These are phyloP conservation scores for Tuber brumale DNA, from an alignment of 495 filamentous ascomycete species.

Conservation along the genomic window DNA sequence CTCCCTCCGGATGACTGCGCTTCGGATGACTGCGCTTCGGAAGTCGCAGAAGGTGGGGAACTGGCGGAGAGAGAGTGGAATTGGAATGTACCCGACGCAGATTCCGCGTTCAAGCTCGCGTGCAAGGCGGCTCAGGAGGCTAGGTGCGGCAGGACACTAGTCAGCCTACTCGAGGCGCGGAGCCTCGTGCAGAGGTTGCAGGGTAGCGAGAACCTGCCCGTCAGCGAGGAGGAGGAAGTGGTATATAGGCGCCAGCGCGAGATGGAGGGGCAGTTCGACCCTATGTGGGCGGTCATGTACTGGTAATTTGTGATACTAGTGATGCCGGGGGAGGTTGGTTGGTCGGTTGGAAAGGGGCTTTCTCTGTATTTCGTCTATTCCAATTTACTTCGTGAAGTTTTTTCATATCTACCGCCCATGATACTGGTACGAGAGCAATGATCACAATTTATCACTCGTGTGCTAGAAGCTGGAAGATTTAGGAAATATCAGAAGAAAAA, in stretches of 20 bases:
- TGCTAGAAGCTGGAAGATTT: too few species aligned
- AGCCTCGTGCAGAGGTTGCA: slow-evolving; percentile 1
- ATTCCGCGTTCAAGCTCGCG: not conserved
- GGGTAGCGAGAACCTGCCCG: not conserved
- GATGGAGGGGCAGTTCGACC: not conserved
- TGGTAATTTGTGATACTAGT: not conserved
- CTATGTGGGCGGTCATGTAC: not conserved
- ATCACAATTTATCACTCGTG: not conserved
- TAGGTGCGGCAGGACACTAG: not conserved
- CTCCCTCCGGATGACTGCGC: not conserved
- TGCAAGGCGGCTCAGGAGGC: not conserved
- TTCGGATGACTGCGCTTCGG: not conserved
- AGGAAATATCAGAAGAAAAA: too few species aligned
- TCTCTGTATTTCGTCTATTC: not conserved
- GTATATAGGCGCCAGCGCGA: not conserved
- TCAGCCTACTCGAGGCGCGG: not conserved
- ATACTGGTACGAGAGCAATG: not conserved
- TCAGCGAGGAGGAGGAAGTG: not conserved
- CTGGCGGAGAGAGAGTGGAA: not conserved
- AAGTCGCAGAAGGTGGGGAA: not conserved
- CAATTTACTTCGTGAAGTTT: not conserved
- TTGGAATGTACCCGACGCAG: not conserved
- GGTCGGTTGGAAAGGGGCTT: not conserved
- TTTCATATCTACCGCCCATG: not conserved
- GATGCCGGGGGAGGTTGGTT: not conserved